Evolutionary conservation across 768 basidiomycete species (phyloP).

Genomic region (Leucosporidium scottii): DNA sequence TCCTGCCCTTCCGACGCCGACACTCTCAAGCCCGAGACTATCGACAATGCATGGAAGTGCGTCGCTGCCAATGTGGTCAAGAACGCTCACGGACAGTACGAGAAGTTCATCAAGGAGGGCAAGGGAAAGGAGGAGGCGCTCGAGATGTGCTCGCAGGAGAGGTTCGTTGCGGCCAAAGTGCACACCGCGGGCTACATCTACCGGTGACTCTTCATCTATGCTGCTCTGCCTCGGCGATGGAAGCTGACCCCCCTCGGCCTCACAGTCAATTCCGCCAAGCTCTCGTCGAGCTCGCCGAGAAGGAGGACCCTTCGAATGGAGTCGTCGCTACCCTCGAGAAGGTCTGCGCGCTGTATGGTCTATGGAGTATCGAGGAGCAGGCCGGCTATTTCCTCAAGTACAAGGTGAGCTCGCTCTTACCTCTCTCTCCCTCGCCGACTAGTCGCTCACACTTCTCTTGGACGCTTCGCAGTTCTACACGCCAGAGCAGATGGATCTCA

Average conservation of each 20-base stretch:
- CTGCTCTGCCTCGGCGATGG: neutral
- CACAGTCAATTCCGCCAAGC: slow-evolving; percentile 40
- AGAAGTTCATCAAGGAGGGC: slow-evolving; percentile 40
- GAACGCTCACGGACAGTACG: slow-evolving; percentile 44
- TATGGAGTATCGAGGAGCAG: slow-evolving; percentile 47
- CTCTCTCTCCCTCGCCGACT: neutral
- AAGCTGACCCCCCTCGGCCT: neutral
- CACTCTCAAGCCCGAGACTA: slow-evolving; percentile 41
- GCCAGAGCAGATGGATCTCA: slow-evolving; percentile 35
- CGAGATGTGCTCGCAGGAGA: slow-evolving; percentile 44
- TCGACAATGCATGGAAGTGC: slow-evolving; percentile 44
- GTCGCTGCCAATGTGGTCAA: slow-evolving; percentile 45
- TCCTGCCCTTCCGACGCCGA: slow-evolving; percentile 36
- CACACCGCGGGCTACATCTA: slow-evolving; percentile 45
- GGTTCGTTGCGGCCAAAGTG: slow-evolving; percentile 47
- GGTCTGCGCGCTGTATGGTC: slow-evolving; percentile 44
- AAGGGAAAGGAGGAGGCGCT: slow-evolving; percentile 45
- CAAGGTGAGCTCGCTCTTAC: slow-evolving; percentile 9
- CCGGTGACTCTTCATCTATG: slow-evolving; percentile 34
- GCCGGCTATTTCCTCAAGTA: slow-evolving; percentile 46
- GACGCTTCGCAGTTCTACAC: slow-evolving; percentile 24
- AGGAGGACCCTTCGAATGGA: slow-evolving; percentile 37
- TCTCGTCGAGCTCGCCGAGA: slow-evolving; percentile 40
- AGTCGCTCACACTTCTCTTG: too few species aligned
- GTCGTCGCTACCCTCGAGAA: slow-evolving; percentile 39